These are phyloP conservation scores for Labyrinthula sp. DNA, from an alignment of 352 stramenopile genomes.

Conservation along the genomic window DNA sequence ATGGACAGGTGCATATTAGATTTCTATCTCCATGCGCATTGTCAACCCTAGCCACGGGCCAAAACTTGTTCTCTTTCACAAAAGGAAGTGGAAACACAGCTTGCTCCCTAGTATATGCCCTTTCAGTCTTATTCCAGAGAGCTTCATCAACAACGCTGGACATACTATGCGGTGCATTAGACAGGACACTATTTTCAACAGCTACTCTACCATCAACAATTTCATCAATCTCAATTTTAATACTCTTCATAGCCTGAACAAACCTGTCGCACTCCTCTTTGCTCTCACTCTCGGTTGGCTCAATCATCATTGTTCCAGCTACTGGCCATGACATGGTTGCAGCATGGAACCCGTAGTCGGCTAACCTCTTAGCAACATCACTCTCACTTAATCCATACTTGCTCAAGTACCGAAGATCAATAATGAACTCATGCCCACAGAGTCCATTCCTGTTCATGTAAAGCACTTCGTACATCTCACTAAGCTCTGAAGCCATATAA, in stretches of 20 bases:
- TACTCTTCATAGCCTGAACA: slow-evolving; percentile 77
- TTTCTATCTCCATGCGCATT: slow-evolving; percentile 97
- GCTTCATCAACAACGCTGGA: slow-evolving; percentile 67
- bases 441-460: slow-evolving; percentile 84
- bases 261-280: slow-evolving; percentile 92
- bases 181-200: slow-evolving; percentile 60
- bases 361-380: slow-evolving; percentile 91
- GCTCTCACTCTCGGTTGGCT: slow-evolving; percentile 94
- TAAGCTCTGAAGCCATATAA: slow-evolving; percentile 90
- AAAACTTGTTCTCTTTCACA: slow-evolving; percentile 87
- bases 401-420: slow-evolving; percentile 92
- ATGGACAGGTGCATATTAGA: slow-evolving; percentile 88
- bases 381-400: slow-evolving; percentile 76
- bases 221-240: slow-evolving; percentile 91
- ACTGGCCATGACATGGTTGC: slow-evolving; percentile 99
- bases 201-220: slow-evolving; percentile 68
- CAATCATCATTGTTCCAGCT: slow-evolving; percentile 90
- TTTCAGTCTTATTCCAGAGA: too few relatives aligned
- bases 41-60: slow-evolving; percentile 84
- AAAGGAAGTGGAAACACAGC: slow-evolving; percentile 81
- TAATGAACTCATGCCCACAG: slow-evolving; percentile 97
- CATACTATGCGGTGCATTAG: slow-evolving; percentile 87
- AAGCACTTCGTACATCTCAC: slow-evolving; percentile 77
- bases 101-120: slow-evolving; percentile 72
- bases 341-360: slow-evolving; percentile 98